Percentiles rank a stretch among this genome's conserved stretches.
phyloP scores from a whole-genome alignment of 2,329 filamentous ascomycete species.

The Colletotrichum filicis region DNA sequence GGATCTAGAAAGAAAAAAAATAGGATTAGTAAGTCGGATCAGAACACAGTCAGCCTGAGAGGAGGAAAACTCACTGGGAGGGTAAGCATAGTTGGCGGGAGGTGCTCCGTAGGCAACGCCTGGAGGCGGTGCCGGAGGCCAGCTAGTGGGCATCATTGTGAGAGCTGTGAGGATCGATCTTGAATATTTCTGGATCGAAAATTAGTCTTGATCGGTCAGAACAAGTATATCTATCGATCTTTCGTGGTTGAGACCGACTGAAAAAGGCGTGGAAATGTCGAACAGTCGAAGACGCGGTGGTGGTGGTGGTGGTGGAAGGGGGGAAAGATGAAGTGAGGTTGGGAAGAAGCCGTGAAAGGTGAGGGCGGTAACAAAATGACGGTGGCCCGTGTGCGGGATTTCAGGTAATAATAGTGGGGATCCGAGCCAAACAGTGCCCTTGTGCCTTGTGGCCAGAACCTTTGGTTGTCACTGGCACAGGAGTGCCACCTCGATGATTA shows the following conservation, averaged over 20 bases:
- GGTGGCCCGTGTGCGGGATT: conserved; percentile 32
- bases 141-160: conserved; percentile 46
- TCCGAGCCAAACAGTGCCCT: conserved; percentile 6
- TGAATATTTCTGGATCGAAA: conserved; percentile 3
- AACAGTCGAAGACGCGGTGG: not conserved
- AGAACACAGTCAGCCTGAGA: not conserved
- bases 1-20: conserved; percentile 49
- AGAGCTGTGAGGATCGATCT: not conserved
- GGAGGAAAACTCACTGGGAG: conserved; percentile 47
- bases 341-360: conserved; percentile 22
- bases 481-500: no score
- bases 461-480: not conserved
- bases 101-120: conserved; percentile 50
- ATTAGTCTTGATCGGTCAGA: conserved; percentile 20
- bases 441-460: conserved; percentile 2
- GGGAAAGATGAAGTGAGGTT: conserved; percentile 11
- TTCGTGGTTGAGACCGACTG: not conserved
- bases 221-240: not conserved
- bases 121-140: conserved; percentile 46
- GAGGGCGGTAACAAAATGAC: conserved; percentile 8
- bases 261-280: not conserved
- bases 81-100: conserved; percentile 51
- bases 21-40: conserved; percentile 15
- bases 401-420: conserved; percentile 18
- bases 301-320: not conserved